Evolutionary conservation across 148 eudicot genomes (phyloP).

Genomic region (Vaccinium myrtillus): DNA sequence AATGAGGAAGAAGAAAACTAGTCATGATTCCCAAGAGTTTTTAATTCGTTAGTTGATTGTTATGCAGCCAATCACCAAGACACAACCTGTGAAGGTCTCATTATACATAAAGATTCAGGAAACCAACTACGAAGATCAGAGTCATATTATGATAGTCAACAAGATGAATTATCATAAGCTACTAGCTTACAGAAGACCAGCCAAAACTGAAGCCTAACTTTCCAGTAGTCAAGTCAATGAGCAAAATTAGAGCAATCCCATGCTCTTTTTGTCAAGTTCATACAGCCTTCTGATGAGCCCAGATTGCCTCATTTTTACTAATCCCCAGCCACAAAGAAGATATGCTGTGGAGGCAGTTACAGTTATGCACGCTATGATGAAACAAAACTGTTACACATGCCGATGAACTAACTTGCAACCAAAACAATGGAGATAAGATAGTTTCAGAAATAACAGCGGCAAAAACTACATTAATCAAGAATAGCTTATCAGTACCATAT

Average conservation of each 20-base stretch:
- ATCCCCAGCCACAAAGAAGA: background rate
- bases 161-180: background rate
- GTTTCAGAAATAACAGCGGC: background rate
- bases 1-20: background rate
- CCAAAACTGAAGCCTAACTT: background rate
- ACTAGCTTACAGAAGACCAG: background rate
- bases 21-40: background rate
- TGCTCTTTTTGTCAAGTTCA: conserved; percentile 7
- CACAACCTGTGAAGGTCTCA: background rate
- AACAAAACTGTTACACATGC: conserved; percentile 8
- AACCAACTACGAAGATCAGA: background rate
- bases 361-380: background rate
- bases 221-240: background rate
- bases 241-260: background rate
- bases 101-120: background rate
- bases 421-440: background rate
- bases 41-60: background rate
- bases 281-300: background rate
- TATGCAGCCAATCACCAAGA: background rate
- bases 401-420: background rate
- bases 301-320: background rate
- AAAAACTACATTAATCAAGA: background rate
- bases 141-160: background rate
- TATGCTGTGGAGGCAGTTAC: background rate
- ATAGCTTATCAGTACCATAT: background rate